Evolutionary conservation across 2,329 filamentous ascomycete species (phyloP), one percentile per base, ranked within the genome.

Genomic region (Ophiocordyceps camponoti-leonardi): DNA sequence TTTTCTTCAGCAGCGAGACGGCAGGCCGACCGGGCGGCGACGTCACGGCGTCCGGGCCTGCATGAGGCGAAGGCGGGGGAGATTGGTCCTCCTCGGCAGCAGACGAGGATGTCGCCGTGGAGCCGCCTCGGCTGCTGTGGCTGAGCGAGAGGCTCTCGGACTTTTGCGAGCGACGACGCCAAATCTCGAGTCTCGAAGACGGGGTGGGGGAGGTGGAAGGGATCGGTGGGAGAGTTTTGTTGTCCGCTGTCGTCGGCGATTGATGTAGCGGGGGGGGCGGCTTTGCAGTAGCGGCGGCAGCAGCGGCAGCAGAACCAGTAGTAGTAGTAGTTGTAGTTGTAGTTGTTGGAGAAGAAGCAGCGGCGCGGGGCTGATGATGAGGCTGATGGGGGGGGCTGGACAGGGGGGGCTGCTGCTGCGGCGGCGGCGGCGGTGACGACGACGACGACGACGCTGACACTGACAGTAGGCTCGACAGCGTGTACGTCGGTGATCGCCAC

Each of bases 401-500:
- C 10, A 11, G 10, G 30, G 30, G 14, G n/a, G n/a, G n/a, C n/a
- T n/a, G n/a, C n/a, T n/a, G n/a, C n/a, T n/a, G n/a, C n/a, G n/a
- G n/a, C n/a, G n/a, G n/a, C n/a, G n/a, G n/a, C n/a, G n/a, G n/a
- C n/a, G n/a, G n/a, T 11, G 30, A 13, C 30, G 30, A 31, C 44
- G 44, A 8, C 42, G 28, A 6, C 20, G 47, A n/a, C 37, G 20
- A 37, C 23, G 37, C 22, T 33, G 53, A 77, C 19, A 73, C 72
- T 12, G 71, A 75, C 33, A 77, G 52, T 12, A 77, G 59, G 54
- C 72, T 77, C 14, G 67, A 72, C 44, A 77, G 59, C 11, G 73
- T 76, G 22, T 66, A 65, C 2, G 63, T 61, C 4, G 70, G 67
- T 40, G 69, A 69, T 37, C 33, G 33, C 43, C 47, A 49, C 53